Evolutionary conservation across 805 yeast species (phyloP).

Genomic region (Peterozyma toletana): DNA sequence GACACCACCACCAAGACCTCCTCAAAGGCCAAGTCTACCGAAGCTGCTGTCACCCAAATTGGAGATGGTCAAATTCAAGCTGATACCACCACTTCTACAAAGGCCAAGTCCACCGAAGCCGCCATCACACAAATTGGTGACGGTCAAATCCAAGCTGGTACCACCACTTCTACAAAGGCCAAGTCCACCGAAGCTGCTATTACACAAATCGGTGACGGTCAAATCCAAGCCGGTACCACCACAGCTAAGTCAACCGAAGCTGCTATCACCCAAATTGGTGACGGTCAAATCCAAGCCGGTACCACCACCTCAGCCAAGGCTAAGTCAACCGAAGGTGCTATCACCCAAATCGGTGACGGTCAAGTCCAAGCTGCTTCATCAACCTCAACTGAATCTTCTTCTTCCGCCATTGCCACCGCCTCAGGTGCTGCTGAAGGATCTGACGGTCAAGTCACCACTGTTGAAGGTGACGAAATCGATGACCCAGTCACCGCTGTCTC

Average conservation of each 20-base stretch:
- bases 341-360: slow-evolving; percentile 38
- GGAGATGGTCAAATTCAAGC: slow-evolving; percentile 25
- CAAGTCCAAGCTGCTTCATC: slow-evolving; percentile 33
- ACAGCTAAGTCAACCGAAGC: no score
- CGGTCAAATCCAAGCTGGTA: slow-evolving; percentile 28
- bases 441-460: slow-evolving; percentile 3
- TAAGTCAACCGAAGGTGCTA: slow-evolving; percentile 29
- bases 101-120: slow-evolving; percentile 24
- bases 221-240: slow-evolving; percentile 32
- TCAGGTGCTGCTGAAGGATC: not conserved
- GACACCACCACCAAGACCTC: slow-evolving; percentile 20
- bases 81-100: slow-evolving; percentile 24
- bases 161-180: slow-evolving; percentile 9
- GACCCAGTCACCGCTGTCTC: slow-evolving; percentile 1
- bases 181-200: slow-evolving; percentile 16
- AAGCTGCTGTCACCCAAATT: slow-evolving; percentile 26
- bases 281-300: slow-evolving; percentile 36
- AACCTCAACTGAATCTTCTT: slow-evolving; percentile 4
- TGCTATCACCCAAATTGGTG: slow-evolving; percentile 23
- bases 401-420: slow-evolving; percentile 1
- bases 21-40: slow-evolving; percentile 16
- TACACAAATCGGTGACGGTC: slow-evolving; percentile 7
- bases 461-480: slow-evolving; percentile 3
- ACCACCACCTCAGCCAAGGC: slow-evolving; percentile 38
- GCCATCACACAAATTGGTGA: slow-evolving; percentile 29